Evolutionary conservation across 2,329 filamentous ascomycete species (phyloP), one percentile per base, ranked within the genome.

Genomic region (Lachnellula suecica): DNA sequence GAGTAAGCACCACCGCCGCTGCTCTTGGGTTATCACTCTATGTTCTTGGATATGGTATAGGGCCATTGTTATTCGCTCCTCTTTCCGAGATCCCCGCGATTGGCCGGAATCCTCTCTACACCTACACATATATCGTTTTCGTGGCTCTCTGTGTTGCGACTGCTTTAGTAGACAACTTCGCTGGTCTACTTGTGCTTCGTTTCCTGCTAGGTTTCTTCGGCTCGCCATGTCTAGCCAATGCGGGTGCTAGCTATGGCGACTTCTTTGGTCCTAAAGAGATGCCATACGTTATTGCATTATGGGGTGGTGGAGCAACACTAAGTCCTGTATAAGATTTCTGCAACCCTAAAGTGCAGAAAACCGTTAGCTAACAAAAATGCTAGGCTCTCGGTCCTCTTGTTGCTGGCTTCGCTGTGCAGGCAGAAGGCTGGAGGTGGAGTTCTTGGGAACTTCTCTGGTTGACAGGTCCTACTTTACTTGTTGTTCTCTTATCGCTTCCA

Each of bases 131-230:
- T 69, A 78, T 79, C 50, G 72, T 88, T 24, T 89, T 88, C 63
- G 34, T 56, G 68, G 89, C 10, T 79, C 77, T 9, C 76, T 88
- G 24, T 83, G 84, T 0, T 79, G 83, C 0, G 80, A n/a, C 31
- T 11, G 10, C 83, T 0, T 67, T 88, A 0, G 81, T 81, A 4
- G 68, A 77, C 40, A 85, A 82, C 69, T 86, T 83, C 47, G 69
- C 79, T 0, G 82, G 82, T 0, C 72, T 89, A 8, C 75, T 87
- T 61, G 79, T 85, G 2, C 71, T 83, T 4, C 76, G 83, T 1
- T 85, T 85, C 68, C 66, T 86, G 9, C 79, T 81, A 53, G 83
- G 82, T 2, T 83, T 86, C 72, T 83, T 85, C 57, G 83, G 83
- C 10, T 81, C 76, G 5, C 84, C 84, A 0, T 83, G 79, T 63